Percentiles rank a stretch among this genome's conserved stretches.
phyloP scores from a whole-genome alignment of 2,329 filamentous ascomycete species.

The Chaetothyriales sp. region DNA sequence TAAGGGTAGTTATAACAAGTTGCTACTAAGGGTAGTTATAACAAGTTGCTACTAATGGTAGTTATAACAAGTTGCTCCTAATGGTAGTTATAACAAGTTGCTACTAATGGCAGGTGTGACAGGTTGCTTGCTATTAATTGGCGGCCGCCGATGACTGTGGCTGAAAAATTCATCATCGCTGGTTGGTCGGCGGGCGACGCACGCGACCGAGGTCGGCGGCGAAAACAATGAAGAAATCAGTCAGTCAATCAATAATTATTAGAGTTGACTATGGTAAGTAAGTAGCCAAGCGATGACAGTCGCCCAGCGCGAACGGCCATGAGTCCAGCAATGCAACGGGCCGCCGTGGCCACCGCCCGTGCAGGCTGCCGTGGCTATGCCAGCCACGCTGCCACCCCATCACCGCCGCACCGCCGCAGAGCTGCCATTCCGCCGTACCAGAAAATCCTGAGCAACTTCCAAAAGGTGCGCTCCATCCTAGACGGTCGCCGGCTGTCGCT shows the following conservation, averaged over 20 bases:
- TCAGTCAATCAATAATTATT: background rate
- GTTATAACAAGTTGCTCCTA: too few species aligned
- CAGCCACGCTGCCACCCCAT: constrained; percentile 6
- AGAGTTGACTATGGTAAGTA: background rate
- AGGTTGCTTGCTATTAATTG: background rate
- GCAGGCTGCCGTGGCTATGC: constrained; percentile 10
- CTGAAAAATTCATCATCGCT: background rate
- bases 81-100: background rate
- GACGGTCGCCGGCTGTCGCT: constrained; percentile 60
- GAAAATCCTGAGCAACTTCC: constrained; percentile 64
- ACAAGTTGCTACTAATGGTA: too few species aligned
- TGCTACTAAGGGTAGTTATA: too few species aligned
- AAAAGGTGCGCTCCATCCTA: constrained; percentile 61
- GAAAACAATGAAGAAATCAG: background rate
- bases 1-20: too few species aligned
- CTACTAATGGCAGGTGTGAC: too few species aligned
- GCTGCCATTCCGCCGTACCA: constrained; percentile 59
- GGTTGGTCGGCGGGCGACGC: background rate
- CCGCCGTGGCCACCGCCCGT: constrained; percentile 9
- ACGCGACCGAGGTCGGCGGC: background rate
- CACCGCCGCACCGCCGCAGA: constrained; percentile 7
- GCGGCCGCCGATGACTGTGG: background rate
- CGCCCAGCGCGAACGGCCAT: background rate
- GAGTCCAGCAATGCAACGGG: background rate
- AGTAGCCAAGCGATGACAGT: background rate